A percentile compares a stretch with the other conserved stretches of the same genome.
Conservation (phyloP, 2,329 filamentous ascomycete species). For the Verticillium klebahnii region DNA sequence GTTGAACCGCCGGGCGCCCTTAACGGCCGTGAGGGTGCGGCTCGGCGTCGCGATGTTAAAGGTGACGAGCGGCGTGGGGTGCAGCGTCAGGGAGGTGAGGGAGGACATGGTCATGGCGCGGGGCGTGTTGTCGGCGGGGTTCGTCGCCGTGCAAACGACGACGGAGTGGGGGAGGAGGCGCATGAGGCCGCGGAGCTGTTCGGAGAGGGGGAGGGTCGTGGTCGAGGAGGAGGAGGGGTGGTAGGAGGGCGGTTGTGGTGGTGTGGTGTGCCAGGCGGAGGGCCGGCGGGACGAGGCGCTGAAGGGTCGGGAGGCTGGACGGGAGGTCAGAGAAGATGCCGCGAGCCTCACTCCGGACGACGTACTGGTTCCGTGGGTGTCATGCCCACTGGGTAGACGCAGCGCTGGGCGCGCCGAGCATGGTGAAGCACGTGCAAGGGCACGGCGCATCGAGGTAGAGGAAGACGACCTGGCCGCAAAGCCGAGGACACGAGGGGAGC, state of each 20-base stretch:
- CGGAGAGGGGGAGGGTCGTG: slow-evolving; percentile 27
- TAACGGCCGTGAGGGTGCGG: slow-evolving; percentile 49
- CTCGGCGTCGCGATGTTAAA: slow-evolving; percentile 56
- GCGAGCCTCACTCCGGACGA: background rate
- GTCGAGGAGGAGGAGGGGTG: slow-evolving; percentile 22
- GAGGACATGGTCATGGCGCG: slow-evolving; percentile 58
- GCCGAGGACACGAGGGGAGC: slow-evolving; percentile 22
- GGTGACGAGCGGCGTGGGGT: slow-evolving; percentile 46
- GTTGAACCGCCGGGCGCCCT: slow-evolving; percentile 41
- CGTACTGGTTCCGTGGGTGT: background rate
- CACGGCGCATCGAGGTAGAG: background rate
- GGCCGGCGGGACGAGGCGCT: background rate
- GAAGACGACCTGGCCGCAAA: slow-evolving; percentile 18
- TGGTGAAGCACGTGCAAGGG: background rate
- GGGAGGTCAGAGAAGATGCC: background rate
- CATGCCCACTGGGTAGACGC: background rate
- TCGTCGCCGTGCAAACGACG: slow-evolving; percentile 49
- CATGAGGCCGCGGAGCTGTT: slow-evolving; percentile 48
- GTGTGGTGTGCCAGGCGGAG: slow-evolving; percentile 22
- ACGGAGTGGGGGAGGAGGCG: slow-evolving; percentile 50
- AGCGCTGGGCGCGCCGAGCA: background rate
- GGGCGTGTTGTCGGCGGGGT: slow-evolving; percentile 21
- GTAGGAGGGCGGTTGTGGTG: slow-evolving; percentile 26
- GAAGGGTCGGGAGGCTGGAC: slow-evolving; percentile 2
- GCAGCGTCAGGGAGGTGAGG: slow-evolving; percentile 49